These are phyloP conservation scores for Lenwebbia sp. DNA, from an alignment of 345 rosid species.

Conservation along the genomic window DNA sequence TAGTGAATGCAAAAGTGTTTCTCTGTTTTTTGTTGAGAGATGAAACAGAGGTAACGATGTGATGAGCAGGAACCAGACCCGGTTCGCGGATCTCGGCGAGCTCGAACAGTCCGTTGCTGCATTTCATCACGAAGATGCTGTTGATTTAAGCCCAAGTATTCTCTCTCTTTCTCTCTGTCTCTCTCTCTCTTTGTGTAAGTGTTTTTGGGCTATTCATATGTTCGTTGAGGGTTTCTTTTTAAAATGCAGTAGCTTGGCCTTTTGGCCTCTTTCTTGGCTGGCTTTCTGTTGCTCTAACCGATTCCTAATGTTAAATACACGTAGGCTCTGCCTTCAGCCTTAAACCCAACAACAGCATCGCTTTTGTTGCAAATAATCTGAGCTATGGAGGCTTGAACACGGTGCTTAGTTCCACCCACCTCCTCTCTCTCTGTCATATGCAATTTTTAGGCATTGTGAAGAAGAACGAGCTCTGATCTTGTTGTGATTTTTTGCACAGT, in stretches of 20 bases:
- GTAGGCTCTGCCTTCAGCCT: constrained; percentile 47
- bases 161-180: not conserved
- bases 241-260: not conserved
- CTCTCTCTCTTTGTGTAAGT: not conserved
- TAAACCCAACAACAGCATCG: constrained; percentile 37
- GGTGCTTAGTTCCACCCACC: constrained; percentile 30
- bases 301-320: not conserved
- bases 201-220: not conserved
- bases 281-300: not conserved
- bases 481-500: not conserved
- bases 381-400: constrained; percentile 51
- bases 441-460: not conserved
- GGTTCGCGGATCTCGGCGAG: constrained; percentile 60
- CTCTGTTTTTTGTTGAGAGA: not conserved
- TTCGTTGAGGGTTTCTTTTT: not conserved
- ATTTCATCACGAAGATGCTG: constrained; percentile 59
- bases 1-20: not conserved
- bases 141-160: constrained; percentile 76
- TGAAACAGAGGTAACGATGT: constrained; percentile 32
- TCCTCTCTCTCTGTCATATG: not conserved
- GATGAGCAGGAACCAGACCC: constrained; percentile 22
- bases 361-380: constrained; percentile 41
- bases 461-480: not conserved
- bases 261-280: not conserved
- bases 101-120: constrained; percentile 49